phyloP scores from a whole-genome alignment of 2,329 filamentous ascomycete species.

The Cercospora sp. region DNA sequence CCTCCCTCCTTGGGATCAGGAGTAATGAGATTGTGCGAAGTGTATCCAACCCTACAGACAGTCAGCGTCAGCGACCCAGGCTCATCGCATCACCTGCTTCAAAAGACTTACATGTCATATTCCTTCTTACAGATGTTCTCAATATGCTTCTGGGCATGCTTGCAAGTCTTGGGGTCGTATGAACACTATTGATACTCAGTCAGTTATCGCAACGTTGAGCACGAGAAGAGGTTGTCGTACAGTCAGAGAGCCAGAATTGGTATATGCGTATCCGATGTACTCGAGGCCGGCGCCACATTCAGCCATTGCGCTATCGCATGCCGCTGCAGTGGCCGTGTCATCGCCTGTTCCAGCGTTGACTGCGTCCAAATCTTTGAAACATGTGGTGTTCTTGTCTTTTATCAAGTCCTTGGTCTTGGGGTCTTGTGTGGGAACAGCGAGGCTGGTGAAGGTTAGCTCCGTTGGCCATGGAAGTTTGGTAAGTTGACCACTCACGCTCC shows the following conservation, averaged over 20 bases:
- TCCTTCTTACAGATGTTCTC: background rate
- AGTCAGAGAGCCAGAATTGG: background rate
- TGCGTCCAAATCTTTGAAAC: background rate
- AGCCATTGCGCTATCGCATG: background rate
- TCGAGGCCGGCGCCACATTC: background rate
- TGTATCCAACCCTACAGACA: background rate
- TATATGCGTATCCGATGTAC: background rate
- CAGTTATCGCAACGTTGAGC: background rate
- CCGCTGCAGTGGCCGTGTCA: background rate
- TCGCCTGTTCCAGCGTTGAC: background rate
- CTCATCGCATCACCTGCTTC: background rate
- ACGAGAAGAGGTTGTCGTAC: background rate
- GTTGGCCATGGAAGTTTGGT: background rate
- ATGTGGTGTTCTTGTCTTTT: background rate
- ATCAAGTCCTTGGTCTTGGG: background rate
- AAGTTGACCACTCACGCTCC: background rate
- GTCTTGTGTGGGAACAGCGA: background rate
- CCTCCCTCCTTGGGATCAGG: too few species aligned
- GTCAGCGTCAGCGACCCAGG: background rate
- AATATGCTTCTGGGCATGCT: background rate
- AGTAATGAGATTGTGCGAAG: too few species aligned
- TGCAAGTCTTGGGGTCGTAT: background rate
- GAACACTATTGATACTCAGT: background rate
- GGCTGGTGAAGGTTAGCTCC: background rate
- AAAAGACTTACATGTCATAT: background rate